Evolutionary conservation across 164 flowering plant species (phyloP).

Genomic region (Euptelea pleiosperma): DNA sequence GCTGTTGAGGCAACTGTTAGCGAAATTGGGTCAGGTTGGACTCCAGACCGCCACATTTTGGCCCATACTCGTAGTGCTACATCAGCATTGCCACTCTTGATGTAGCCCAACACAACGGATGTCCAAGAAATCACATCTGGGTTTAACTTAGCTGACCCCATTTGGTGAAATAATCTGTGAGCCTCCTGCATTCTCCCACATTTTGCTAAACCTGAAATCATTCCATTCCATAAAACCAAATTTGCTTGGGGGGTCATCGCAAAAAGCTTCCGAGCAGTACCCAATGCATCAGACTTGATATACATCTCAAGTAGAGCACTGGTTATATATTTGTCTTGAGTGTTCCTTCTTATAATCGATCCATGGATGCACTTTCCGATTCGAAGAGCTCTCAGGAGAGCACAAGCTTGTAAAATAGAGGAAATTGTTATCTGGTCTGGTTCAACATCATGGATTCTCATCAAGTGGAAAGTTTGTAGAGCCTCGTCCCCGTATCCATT

Average conservation of each 20-base stretch:
- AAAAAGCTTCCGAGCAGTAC: slow-evolving; percentile 11
- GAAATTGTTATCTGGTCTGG: slow-evolving; percentile 14
- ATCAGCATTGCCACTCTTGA: slow-evolving; percentile 12
- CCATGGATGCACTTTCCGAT: slow-evolving; percentile 21
- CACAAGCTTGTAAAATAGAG: slow-evolving; percentile 13
- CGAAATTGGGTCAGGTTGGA: slow-evolving; percentile 12
- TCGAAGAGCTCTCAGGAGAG: slow-evolving; percentile 9
- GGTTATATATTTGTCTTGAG: slow-evolving; percentile 1
- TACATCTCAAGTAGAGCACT: slow-evolving; percentile 9
- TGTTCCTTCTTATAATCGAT: slow-evolving; percentile 1
- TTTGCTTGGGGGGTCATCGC: background rate
- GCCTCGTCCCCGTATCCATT: slow-evolving; percentile 10
- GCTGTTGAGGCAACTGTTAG: slow-evolving; percentile 15
- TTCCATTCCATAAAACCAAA: slow-evolving; percentile 16
- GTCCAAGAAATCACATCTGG: slow-evolving; percentile 21
- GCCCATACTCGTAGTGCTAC: slow-evolving; percentile 3
- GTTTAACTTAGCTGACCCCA: slow-evolving; percentile 6
- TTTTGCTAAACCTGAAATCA: slow-evolving; percentile 18
- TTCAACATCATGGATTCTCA: slow-evolving; percentile 10
- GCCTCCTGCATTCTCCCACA: slow-evolving; percentile 16
- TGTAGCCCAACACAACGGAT: slow-evolving; percentile 5
- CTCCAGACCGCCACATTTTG: slow-evolving; percentile 8
- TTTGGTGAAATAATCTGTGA: slow-evolving; percentile 7
- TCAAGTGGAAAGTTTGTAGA: slow-evolving; percentile 8
- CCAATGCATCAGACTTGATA: slow-evolving; percentile 10